Base-by-base conservation (phyloP, 257 asterid genomes). In the Fraxinus pennsylvanica region DNA sequence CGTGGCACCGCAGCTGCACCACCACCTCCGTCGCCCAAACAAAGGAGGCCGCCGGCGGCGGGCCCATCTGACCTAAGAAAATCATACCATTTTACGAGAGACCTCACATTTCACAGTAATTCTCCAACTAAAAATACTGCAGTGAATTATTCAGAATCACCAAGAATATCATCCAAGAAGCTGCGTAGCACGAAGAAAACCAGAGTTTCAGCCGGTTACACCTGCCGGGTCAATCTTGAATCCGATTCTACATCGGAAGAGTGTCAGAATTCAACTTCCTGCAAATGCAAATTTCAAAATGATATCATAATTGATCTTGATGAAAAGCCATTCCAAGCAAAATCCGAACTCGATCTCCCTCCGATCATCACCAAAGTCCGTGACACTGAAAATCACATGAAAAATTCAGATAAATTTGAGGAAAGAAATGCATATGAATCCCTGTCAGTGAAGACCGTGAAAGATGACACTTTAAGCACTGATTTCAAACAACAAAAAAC, bases 61-160 rank as follows among this genome's bases (percentile, higher is more conserved):
- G 47, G 1, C 47, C 32, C 27, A 32, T 71, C 67, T 25, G 66
- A 73, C n/a, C 76, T 47, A 25, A 73, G 65, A 21, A 73, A 73
- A 33, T 73, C 76, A 25, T 47, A 73, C 67, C 57, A 73, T 21
- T 73, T 27, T 19, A 47, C 76, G 13, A 47, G 76, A 73, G 76
- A 47, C 1, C 66, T 71, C 57, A n/a, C 59, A 27, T 19, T 27
- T 1, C 75, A 27, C 15, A 10, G 43, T 35, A 13, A 71, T 71
- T 8, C 29, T 27, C 59, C 45, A 9, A 9, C 54, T 14, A 41
- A 30, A 71, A 1, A 41, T 10, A 25, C 25, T 13, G 25, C 57
- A 73, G 66, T 35, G 2, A 13, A 68, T 32, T 68, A 30, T 68
- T 38, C 45, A 33, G 73, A 43, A 30, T 41, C 65, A 22, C 76